A percentile compares a stretch with the other conserved stretches of the same genome.
These are phyloP conservation scores for Passalora sequoiae DNA, from an alignment of 2,329 filamentous ascomycete species.

Conservation along the genomic window DNA sequence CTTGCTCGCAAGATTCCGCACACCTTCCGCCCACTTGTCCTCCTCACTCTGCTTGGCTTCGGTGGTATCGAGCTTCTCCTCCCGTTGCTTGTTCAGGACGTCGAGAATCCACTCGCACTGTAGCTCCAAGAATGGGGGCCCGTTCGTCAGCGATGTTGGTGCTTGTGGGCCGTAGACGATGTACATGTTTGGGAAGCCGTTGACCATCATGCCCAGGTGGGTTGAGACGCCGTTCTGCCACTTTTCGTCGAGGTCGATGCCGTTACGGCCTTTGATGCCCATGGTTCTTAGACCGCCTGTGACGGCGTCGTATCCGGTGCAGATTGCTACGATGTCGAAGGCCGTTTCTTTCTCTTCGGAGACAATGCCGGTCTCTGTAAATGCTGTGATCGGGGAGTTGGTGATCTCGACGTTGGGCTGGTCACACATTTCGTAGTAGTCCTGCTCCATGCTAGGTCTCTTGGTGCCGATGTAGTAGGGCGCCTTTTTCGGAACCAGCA, in stretches of 20 bases:
- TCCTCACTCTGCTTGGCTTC: slow-evolving; percentile 40
- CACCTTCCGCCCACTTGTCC: slow-evolving; percentile 35
- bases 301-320: slow-evolving; percentile 42
- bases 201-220: slow-evolving; percentile 36
- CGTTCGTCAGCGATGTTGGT: slow-evolving; percentile 44
- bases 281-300: slow-evolving; percentile 36
- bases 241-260: slow-evolving; percentile 39
- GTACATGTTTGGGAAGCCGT: slow-evolving; percentile 37
- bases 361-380: slow-evolving; percentile 43
- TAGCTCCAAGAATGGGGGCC: slow-evolving; percentile 42
- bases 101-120: slow-evolving; percentile 45
- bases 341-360: slow-evolving; percentile 34
- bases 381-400: slow-evolving; percentile 38
- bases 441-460: slow-evolving; percentile 42
- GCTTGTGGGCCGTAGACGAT: slow-evolving; percentile 19
- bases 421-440: slow-evolving; percentile 44
- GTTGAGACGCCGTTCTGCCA: slow-evolving; percentile 41
- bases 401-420: slow-evolving; percentile 39
- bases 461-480: slow-evolving; percentile 44
- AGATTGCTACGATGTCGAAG: slow-evolving; percentile 41
- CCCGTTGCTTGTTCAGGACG: slow-evolving; percentile 38
- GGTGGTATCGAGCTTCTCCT: slow-evolving; percentile 37
- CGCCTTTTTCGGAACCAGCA: slow-evolving; percentile 40
- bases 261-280: slow-evolving; percentile 31
- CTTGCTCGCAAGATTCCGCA: slow-evolving; percentile 16